Conservation (phyloP, 2,329 filamentous ascomycete genomes). For the Curvularia hawaiiensis region DNA sequence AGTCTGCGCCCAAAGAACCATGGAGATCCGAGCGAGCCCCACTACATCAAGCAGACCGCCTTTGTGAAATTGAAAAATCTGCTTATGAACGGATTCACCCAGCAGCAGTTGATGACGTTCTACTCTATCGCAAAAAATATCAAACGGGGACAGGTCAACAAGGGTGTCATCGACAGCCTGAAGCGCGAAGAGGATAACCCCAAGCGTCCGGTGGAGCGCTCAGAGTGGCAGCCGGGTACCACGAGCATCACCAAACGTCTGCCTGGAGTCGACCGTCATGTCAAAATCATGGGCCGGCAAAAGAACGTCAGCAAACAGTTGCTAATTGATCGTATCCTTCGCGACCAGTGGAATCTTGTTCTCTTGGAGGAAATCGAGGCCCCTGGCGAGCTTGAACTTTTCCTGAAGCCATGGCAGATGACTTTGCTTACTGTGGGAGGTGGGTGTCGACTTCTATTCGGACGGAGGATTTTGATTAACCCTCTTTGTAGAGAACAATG, state of each 20-base stretch:
- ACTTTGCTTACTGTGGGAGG: conserved; percentile 38
- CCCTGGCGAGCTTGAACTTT: conserved; percentile 43
- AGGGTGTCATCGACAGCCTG: conserved; percentile 26
- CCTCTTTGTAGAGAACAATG: conserved; percentile 12
- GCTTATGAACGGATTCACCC: conserved; percentile 37
- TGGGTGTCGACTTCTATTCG: neutral
- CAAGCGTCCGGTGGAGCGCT: conserved; percentile 28
- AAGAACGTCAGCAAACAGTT: conserved; percentile 34
- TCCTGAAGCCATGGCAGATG: conserved; percentile 42
- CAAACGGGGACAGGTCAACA: conserved; percentile 18
- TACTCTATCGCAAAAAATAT: conserved; percentile 36
- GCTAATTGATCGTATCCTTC: conserved; percentile 43
- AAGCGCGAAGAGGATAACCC: conserved; percentile 16
- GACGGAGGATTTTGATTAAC: neutral
- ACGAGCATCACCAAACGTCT: conserved; percentile 33
- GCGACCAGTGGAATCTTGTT: conserved; percentile 39
- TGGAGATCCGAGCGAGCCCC: conserved; percentile 26
- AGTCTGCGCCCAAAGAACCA: conserved; percentile 35
- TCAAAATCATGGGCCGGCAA: conserved; percentile 12
- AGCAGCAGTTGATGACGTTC: conserved; percentile 39
- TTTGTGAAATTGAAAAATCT: conserved; percentile 33
- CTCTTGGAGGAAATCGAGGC: conserved; percentile 45
- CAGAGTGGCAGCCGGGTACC: conserved; percentile 41
- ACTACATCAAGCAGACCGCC: conserved; percentile 35
- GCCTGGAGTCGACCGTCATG: conserved; percentile 25